Conservation (phyloP, 106 monocot genomes). For the Phalaenopsis equestris region DNA sequence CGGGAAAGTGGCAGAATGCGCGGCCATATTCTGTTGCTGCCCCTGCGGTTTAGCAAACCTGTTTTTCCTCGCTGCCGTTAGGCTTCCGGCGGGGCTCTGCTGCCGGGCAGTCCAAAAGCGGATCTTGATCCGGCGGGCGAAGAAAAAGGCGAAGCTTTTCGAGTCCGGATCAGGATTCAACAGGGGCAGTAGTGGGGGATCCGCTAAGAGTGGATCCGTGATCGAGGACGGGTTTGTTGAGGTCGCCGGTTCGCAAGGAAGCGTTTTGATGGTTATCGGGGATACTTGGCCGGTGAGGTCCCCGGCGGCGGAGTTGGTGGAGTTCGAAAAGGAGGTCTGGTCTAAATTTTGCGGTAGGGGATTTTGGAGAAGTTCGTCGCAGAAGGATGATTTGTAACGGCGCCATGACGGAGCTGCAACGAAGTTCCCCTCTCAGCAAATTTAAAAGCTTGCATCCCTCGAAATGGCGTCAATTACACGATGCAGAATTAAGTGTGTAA, state of each 20-base stretch:
- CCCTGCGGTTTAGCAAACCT: constrained; percentile 45
- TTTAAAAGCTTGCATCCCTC: no score
- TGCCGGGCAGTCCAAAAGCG: constrained; percentile 15
- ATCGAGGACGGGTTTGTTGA: constrained; percentile 11
- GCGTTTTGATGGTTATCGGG: constrained; percentile 29
- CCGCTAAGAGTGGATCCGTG: background rate
- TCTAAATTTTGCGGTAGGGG: constrained; percentile 47
- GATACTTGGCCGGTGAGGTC: constrained; percentile 14
- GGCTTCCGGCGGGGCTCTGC: constrained; percentile 40
- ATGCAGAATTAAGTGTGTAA: no score
- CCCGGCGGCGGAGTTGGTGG: constrained; percentile 24
- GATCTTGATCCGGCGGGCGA: background rate
- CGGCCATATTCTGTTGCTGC: constrained; percentile 50
- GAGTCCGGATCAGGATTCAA: background rate
- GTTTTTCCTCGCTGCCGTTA: constrained; percentile 32
- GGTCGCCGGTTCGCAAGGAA: constrained; percentile 19
- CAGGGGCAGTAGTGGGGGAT: background rate
- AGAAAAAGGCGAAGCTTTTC: background rate
- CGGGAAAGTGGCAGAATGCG: constrained; percentile 52
- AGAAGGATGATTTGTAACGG: constrained; percentile 9
- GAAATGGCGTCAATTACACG: no score
- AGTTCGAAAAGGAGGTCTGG: constrained; percentile 70
- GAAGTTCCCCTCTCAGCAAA: background rate
- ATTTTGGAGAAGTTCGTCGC: constrained; percentile 79
- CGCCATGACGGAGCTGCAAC: background rate